Conservation (phyloP, 768 basidiomycete genomes). For the Leccinum pellstonianum region DNA sequence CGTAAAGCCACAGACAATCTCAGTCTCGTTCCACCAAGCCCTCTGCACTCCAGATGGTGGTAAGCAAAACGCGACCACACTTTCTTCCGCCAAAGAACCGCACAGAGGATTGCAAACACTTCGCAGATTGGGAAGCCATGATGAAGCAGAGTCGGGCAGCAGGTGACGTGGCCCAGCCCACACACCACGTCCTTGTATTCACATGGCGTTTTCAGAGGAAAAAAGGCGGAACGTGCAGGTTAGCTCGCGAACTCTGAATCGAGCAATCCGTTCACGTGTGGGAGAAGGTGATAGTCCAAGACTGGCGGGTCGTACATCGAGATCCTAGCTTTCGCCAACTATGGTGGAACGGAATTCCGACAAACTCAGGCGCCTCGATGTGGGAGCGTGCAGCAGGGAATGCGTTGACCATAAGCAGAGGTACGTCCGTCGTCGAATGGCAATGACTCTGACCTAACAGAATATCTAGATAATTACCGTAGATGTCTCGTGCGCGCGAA, state of each 20-base stretch:
- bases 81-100: conserved; percentile 80
- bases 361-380: conserved; percentile 64
- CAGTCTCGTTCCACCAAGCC: conserved; percentile 59
- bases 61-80: conserved; percentile 79
- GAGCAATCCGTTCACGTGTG: conserved; percentile 72
- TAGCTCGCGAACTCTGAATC: conserved; percentile 61
- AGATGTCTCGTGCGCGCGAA: conserved; percentile 69
- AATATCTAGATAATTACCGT: conserved; percentile 57
- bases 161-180: conserved; percentile 44
- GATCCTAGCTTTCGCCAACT: conserved; percentile 63
- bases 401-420: conserved; percentile 77
- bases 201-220: conserved; percentile 49
- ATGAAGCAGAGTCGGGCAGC: conserved; percentile 75
- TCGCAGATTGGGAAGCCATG: conserved; percentile 86
- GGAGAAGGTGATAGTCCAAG: conserved; percentile 78
- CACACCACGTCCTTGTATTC: conserved; percentile 2
- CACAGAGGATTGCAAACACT: conserved; percentile 78
- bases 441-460: not conserved
- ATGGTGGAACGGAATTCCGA: conserved; percentile 90
- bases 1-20: conserved; percentile 34
- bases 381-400: conserved; percentile 91
- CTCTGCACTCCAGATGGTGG: conserved; percentile 71
- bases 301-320: conserved; percentile 75
- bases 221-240: conserved; percentile 63
- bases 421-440: conserved; percentile 35